A percentile compares a stretch with the other conserved stretches of the same genome.
Evolutionary conservation across 768 basidiomycete species (phyloP).

Genomic region (Boletus fagicola): DNA sequence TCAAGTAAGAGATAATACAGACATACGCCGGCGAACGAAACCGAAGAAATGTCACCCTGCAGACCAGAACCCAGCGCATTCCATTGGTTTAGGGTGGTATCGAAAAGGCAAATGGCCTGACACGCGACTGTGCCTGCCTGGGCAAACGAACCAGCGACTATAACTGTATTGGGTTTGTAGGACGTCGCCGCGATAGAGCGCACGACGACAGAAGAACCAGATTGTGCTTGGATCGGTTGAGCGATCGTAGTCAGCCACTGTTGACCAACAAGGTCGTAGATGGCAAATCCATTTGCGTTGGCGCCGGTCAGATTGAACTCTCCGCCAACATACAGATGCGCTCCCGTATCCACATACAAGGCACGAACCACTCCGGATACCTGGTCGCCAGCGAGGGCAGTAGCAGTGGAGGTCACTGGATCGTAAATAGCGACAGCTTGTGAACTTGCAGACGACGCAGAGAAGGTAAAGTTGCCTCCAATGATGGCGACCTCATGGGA

Average conservation of each 20-base stretch:
- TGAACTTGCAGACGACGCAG: constrained; percentile 38
- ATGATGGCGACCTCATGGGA: constrained; percentile 68
- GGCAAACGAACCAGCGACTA: constrained; percentile 87
- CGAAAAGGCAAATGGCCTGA: constrained; percentile 74
- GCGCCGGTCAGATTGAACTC: constrained; percentile 66
- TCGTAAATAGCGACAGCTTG: constrained; percentile 74
- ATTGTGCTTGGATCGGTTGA: constrained; percentile 56
- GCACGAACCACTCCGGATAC: constrained; percentile 74
- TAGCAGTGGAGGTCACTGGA: constrained; percentile 44
- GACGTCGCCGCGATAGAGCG: constrained; percentile 66
- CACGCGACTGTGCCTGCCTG: constrained; percentile 75
- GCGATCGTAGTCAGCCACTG: constrained; percentile 60
- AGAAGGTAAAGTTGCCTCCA: constrained; percentile 86
- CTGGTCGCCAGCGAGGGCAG: constrained; percentile 57
- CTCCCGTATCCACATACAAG: constrained; percentile 63
- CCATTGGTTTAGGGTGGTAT: constrained; percentile 73
- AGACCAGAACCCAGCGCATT: constrained; percentile 75
- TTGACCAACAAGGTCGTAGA: constrained; percentile 70
- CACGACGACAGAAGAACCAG: constrained; percentile 60
- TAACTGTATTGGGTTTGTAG: constrained; percentile 56
- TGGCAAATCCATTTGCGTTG: constrained; percentile 64
- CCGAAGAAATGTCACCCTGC: constrained; percentile 73
- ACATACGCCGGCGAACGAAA: constrained; percentile 80
- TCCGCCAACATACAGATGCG: constrained; percentile 79
- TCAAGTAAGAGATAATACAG: neutral